These are phyloP conservation scores for Cyphellophora europaea DNA, from an alignment of 2,329 filamentous ascomycete genomes.

Conservation along the genomic window DNA sequence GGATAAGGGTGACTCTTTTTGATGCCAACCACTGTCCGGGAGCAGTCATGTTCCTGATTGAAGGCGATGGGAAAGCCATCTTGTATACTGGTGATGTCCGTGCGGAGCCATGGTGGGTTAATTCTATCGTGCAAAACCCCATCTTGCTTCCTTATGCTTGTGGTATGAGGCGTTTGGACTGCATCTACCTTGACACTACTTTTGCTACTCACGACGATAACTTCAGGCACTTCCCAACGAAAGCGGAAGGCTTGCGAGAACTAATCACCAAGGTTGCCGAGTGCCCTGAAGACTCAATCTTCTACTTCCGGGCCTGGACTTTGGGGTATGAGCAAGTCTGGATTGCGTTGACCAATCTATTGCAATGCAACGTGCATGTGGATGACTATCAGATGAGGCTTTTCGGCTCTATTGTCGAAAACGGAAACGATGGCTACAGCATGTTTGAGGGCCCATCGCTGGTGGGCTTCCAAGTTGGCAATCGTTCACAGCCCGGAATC, in stretches of 20 bases:
- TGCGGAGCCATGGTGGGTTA: slow-evolving; percentile 77
- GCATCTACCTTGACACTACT: slow-evolving; percentile 83
- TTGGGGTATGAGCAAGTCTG: slow-evolving; percentile 92
- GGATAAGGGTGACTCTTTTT: slow-evolving; percentile 73
- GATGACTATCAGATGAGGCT: slow-evolving; percentile 70
- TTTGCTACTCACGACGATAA: slow-evolving; percentile 48
- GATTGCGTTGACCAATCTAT: slow-evolving; percentile 64
- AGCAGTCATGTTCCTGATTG: slow-evolving; percentile 85
- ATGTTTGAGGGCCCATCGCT: slow-evolving; percentile 57
- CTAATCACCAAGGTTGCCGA: slow-evolving; percentile 57
- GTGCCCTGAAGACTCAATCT: slow-evolving; percentile 66
- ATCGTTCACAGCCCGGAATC: slow-evolving; percentile 59
- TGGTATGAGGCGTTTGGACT: slow-evolving; percentile 60
- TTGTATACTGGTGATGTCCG: slow-evolving; percentile 86
- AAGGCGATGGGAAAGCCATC: slow-evolving; percentile 61
- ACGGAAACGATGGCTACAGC: slow-evolving; percentile 29
- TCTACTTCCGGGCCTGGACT: slow-evolving; percentile 83
- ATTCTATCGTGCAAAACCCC: slow-evolving; percentile 61
- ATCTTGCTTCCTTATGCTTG: slow-evolving; percentile 63
- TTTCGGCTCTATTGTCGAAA: slow-evolving; percentile 53
- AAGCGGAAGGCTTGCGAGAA: slow-evolving; percentile 68
- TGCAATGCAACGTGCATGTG: slow-evolving; percentile 67
- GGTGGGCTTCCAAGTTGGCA: slow-evolving; percentile 66
- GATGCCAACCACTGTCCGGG: slow-evolving; percentile 90
- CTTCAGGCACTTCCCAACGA: slow-evolving; percentile 47